Evolutionary conservation across 75 land plant species (phyloP), one percentile per base, ranked within the genome.

Genomic region (Chamaecyparis obtusa): DNA sequence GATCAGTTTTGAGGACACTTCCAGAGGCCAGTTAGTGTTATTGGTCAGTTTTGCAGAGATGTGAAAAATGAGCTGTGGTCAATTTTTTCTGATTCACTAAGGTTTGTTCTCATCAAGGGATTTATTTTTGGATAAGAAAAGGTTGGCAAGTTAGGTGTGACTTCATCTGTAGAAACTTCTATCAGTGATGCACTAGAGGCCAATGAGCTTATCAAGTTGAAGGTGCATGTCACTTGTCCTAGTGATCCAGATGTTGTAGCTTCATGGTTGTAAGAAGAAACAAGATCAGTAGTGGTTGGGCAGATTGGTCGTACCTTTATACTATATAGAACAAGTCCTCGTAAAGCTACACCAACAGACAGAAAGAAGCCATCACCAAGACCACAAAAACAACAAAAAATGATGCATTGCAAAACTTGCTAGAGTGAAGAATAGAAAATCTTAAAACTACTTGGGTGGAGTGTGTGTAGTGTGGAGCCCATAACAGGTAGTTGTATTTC

Each of bases 231-330:
- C 27, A 95, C 85, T 79, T 94, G 97, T 85, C 95, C 97, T 30
- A 93, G 86, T 55, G 96, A 96, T 83, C 83, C 94, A 1, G 87
- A 39, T 33, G 94, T 90, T 84, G 93, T 91, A 24, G 91, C 93
- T 56, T 87, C 76, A 14, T 90, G 90, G 57, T 87, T 96, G 55
- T 95, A 95, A 91, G 88, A 89, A 78, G 54, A 87, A 67, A 94
- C 95, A 85, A 93, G 94, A 67, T 94, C 94, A 0, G 92, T 94
- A 16, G 96, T 89, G 41, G 95, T 96, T 88, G 90, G 92, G 49
- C 93, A 93, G 78, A 93, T 96, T 41, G 98, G 98, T 30, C 91
- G 95, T 0, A 88, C 94, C 5, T 88, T 96, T 39, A 90, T 96
- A 75, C 87, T 96, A 19, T 95, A 96, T 48, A 86, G 98, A 82